Percentiles rank a stretch among this genome's conserved stretches.
phyloP scores from a whole-genome alignment of 768 basidiomycete genomes.

The Tulasnella sp. region DNA sequence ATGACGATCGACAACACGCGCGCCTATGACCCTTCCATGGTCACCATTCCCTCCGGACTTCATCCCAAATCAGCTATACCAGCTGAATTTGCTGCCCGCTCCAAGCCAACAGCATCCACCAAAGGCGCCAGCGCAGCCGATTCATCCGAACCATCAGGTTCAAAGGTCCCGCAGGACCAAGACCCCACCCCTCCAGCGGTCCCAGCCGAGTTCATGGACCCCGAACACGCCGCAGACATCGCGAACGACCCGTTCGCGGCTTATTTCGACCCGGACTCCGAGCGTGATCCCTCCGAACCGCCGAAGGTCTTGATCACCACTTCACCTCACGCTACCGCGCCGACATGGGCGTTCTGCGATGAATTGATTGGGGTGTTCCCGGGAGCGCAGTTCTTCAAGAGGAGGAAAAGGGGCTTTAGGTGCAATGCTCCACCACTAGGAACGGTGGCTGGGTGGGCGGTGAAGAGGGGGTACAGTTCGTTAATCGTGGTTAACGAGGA shows the following conservation, averaged over 20 bases:
- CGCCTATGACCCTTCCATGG: slow-evolving; percentile 73
- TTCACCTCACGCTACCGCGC: slow-evolving; percentile 82
- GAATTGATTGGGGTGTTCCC: slow-evolving; percentile 89
- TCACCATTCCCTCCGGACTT: slow-evolving; percentile 53
- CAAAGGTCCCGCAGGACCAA: background rate
- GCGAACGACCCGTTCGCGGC: slow-evolving; percentile 75
- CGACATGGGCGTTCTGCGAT: slow-evolving; percentile 90
- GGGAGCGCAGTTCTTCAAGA: slow-evolving; percentile 83
- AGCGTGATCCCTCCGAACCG: slow-evolving; percentile 52
- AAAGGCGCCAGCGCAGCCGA: slow-evolving; percentile 7
- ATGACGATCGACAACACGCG: slow-evolving; percentile 92
- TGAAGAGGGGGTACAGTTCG: slow-evolving; percentile 83
- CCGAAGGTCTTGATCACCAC: slow-evolving; percentile 92
- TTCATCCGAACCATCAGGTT: slow-evolving; percentile 12
- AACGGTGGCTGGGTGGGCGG: slow-evolving; percentile 90
- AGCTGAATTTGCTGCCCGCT: background rate
- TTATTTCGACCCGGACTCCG: slow-evolving; percentile 66
- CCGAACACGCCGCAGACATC: slow-evolving; percentile 69
- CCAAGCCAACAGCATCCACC: slow-evolving; percentile 31
- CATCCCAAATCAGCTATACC: slow-evolving; percentile 32
- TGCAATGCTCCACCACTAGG: slow-evolving; percentile 91
- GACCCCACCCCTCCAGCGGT: background rate
- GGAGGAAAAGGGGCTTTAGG: slow-evolving; percentile 58
- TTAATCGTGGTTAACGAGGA: slow-evolving; percentile 95
- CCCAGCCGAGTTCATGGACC: slow-evolving; percentile 42